These are phyloP conservation scores for Aureobasidium sp. DNA, from an alignment of 2,329 filamentous ascomycete species.

Conservation along the genomic window DNA sequence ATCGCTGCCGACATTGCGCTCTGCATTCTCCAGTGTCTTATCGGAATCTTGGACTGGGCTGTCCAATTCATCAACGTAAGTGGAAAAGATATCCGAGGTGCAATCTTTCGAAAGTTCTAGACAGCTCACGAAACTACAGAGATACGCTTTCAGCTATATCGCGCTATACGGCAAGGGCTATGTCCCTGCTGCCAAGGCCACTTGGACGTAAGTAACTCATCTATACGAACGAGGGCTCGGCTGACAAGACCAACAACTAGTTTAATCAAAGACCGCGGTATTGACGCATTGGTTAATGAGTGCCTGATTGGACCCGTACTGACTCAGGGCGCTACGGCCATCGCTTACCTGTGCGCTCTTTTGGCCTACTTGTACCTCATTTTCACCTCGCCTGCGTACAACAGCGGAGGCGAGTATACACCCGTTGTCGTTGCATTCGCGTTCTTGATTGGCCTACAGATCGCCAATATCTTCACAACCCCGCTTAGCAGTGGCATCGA, in stretches of 20 bases:
- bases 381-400: constrained; percentile 76
- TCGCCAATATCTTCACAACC: constrained; percentile 82
- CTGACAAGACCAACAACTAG: constrained; percentile 23
- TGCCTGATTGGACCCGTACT: constrained; percentile 58
- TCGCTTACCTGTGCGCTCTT: constrained; percentile 74
- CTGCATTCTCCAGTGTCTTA: constrained; percentile 69
- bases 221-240: not conserved
- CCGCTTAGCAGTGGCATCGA: constrained; percentile 84
- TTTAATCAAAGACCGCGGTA: constrained; percentile 86
- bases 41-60: constrained; percentile 75
- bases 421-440: constrained; percentile 74
- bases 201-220: constrained; percentile 54
- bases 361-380: constrained; percentile 81
- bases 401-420: constrained; percentile 60
- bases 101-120: constrained; percentile 23
- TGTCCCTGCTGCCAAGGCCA: constrained; percentile 78
- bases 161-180: constrained; percentile 88
- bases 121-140: constrained; percentile 12
- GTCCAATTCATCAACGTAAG: constrained; percentile 70
- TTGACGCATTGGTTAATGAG: constrained; percentile 84
- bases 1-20: constrained; percentile 60
- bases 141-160: constrained; percentile 84
- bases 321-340: constrained; percentile 62
- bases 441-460: constrained; percentile 84
- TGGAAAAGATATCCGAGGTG: constrained; percentile 34